Percentiles rank a stretch among this genome's conserved stretches.
Evolutionary conservation across 192 early-diverging fungal genomes (phyloP).

Genomic region (Dispira simplex): DNA sequence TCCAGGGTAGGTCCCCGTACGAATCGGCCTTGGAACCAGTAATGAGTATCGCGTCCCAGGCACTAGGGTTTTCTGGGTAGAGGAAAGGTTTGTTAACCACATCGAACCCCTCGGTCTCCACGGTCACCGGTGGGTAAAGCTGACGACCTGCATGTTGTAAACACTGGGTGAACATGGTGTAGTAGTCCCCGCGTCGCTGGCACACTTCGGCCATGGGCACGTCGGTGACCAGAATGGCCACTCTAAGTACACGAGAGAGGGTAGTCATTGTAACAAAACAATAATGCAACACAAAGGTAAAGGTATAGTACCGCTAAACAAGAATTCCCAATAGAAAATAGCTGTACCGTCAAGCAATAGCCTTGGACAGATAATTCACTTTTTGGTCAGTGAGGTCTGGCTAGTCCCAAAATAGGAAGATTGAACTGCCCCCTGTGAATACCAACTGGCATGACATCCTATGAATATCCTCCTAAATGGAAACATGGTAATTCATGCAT

Average conservation of each 20-base stretch:
- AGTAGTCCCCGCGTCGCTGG: slow-evolving; percentile 29
- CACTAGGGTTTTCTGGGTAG: slow-evolving; percentile 17
- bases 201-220: slow-evolving; percentile 27
- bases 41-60: slow-evolving; percentile 34
- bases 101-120: slow-evolving; percentile 20
- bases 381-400: too few relatives aligned
- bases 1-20: slow-evolving; percentile 54
- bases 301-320: too few relatives aligned
- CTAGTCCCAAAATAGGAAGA: too few relatives aligned
- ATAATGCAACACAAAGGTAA: too few relatives aligned
- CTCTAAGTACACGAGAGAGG: slow-evolving; percentile 11
- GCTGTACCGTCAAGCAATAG: not conserved
- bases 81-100: slow-evolving; percentile 24
- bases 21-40: slow-evolving; percentile 41
- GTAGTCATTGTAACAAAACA: not conserved
- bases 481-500: too few relatives aligned
- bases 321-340: not conserved
- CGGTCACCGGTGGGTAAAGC: slow-evolving; percentile 9
- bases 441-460: not conserved
- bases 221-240: slow-evolving; percentile 33
- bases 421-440: too few relatives aligned
- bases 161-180: slow-evolving; percentile 18
- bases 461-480: too few relatives aligned
- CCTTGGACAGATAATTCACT: too few relatives aligned
- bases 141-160: slow-evolving; percentile 19